phyloP scores from a whole-genome alignment of 1,284 basidiomycete species.

The Sparassis latifolia region DNA sequence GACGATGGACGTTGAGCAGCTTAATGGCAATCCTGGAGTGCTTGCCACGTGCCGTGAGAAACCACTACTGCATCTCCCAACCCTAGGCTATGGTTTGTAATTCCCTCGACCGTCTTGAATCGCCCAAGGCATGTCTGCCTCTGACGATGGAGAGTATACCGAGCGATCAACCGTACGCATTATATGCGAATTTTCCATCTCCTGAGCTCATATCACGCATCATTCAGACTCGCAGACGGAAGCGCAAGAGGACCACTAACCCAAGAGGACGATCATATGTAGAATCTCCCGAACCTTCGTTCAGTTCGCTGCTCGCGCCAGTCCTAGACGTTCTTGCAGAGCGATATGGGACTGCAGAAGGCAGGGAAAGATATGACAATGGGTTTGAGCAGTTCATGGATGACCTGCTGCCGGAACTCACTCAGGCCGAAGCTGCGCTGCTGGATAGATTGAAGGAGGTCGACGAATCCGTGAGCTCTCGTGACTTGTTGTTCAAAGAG shows the following conservation, averaged over 20 bases:
- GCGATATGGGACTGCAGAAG: slow-evolving; percentile 1
- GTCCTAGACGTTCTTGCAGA: slow-evolving; percentile 5
- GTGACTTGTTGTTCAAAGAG: not conserved
- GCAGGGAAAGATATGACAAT: slow-evolving; percentile 8
- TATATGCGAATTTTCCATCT: no score
- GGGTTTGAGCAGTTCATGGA: slow-evolving; percentile 20
- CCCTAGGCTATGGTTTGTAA: no score
- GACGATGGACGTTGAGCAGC: not conserved
- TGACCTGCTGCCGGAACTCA: slow-evolving; percentile 15
- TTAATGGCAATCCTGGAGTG: not conserved
- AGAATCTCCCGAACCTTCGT: not conserved
- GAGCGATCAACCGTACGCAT: no score
- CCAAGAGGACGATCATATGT: not conserved
- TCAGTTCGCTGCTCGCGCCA: not conserved
- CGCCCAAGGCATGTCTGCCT: no score
- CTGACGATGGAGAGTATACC: no score
- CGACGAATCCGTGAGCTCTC: slow-evolving; percentile 12
- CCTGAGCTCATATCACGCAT: no score
- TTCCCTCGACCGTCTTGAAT: no score
- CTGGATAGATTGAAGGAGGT: slow-evolving; percentile 8
- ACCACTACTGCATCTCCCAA: not conserved
- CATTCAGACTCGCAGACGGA: not conserved
- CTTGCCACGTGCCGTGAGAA: not conserved
- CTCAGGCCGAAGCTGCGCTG: slow-evolving; percentile 12
- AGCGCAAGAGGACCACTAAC: not conserved